Base-by-base conservation (phyloP, 2,329 filamentous ascomycete species). In the Lizonia empirigonia region DNA sequence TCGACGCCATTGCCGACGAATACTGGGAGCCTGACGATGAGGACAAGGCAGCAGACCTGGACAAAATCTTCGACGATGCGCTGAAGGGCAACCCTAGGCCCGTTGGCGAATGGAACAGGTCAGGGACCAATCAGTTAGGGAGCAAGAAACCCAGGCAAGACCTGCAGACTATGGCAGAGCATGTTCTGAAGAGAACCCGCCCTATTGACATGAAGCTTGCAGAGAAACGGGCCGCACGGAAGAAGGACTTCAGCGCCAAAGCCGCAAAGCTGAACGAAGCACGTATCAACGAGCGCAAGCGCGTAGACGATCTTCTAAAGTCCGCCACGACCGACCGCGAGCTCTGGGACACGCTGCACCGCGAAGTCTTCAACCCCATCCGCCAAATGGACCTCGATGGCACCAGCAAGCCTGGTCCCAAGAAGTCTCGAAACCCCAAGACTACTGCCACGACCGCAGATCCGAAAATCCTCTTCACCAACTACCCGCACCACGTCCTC, bases 291-390 rank as follows among this genome's bases (percentile, higher is more conserved):
- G 84, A 87, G 65, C 76, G 79, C 37, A 59, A 64, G 20, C 75
- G 82, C 8, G 78, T 90, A 7, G 80, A 83, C 55, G 56, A 60
- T 5, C 63, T 82, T 30, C 81, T 92, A 74, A 71, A 75, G 9
- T 67, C 62, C 2, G 85, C 85, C 15, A 60, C 75, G 50, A 83
- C 83, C 0, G 89, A 92, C 60, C 73, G 79, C 16, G 82, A 84
- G 41, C 76, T 91, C 8, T 91, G 88, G 87, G 69, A 82, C 6
- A 71, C 87, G 3, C 77, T 92, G 67, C 83, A 90, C 54, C 68
- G 75, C 4, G 82, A 90, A 41, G 85, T 91, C 10, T 89, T 91
- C 60, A 76, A 79, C 1, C 72, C 86, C 55, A 80, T 87, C 0
- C 66, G 72, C 3, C 80, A 76, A 51, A 72, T 90, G 16, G 81